These are phyloP conservation scores for Quercus variabilis DNA, from an alignment of 306 rosid genomes.

Conservation along the genomic window DNA sequence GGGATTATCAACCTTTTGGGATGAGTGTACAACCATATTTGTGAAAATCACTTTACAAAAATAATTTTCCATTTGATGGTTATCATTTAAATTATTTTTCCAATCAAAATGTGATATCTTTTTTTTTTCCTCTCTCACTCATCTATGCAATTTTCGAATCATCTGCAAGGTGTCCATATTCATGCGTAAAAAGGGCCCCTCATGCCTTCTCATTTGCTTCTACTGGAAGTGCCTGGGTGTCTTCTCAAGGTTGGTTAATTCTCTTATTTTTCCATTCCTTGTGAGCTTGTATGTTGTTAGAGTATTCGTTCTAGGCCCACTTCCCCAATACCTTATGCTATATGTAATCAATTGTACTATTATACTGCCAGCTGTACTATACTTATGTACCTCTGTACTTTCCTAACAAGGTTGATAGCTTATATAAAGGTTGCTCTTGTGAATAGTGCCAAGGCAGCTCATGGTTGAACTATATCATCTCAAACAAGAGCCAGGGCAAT, in stretches of 20 bases:
- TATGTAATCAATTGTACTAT: too few species aligned
- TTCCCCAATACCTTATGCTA: too few species aligned
- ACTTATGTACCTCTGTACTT: too few species aligned
- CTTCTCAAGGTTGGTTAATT: constrained; percentile 68
- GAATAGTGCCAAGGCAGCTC: too few species aligned
- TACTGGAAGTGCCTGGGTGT: constrained; percentile 71
- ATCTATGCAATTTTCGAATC: background rate
- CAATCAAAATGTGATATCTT: background rate
- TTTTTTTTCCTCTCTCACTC: background rate
- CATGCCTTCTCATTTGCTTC: constrained; percentile 72
- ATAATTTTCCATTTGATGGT: background rate
- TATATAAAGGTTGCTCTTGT: too few species aligned
- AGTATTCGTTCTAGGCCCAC: too few species aligned
- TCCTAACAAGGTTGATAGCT: too few species aligned
- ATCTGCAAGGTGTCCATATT: constrained; percentile 70
- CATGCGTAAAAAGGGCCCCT: constrained; percentile 80
- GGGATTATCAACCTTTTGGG: background rate
- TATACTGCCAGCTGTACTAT: too few species aligned
- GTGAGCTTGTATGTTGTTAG: too few species aligned
- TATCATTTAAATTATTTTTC: constrained; percentile 2
- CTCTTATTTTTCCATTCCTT: constrained; percentile 4
- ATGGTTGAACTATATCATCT: too few species aligned
- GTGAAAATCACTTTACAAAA: background rate
- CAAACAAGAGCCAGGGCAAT: too few species aligned
- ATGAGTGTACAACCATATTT: background rate